phyloP scores from a whole-genome alignment of 257 asterid species.

The Plantago major region DNA sequence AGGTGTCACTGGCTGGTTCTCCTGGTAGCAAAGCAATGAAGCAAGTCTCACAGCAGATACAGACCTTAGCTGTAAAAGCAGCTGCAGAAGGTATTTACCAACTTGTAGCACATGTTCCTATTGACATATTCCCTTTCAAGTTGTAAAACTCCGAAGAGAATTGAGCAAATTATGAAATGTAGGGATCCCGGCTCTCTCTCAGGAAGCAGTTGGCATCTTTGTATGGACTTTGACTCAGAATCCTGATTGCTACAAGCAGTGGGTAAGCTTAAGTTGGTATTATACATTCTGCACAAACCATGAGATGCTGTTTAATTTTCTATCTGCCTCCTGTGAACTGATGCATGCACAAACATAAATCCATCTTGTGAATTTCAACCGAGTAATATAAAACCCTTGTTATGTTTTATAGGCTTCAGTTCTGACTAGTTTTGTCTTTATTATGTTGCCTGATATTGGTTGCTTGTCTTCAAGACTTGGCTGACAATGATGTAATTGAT shows the following conservation, averaged over 20 bases:
- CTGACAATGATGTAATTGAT: conserved; percentile 9
- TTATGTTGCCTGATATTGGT: background rate
- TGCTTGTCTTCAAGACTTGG: background rate
- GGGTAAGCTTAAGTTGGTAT: conserved; percentile 47
- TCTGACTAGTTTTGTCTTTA: background rate
- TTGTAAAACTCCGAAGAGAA: background rate
- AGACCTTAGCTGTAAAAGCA: conserved; percentile 45
- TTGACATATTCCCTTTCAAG: background rate
- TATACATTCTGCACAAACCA: background rate
- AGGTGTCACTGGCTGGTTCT: conserved; percentile 84
- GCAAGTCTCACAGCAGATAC: conserved; percentile 67
- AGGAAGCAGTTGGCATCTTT: conserved; percentile 63
- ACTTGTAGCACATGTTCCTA: background rate
- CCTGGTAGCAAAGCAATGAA: conserved; percentile 86
- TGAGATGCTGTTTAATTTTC: too few relatives aligned
- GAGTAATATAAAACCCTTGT: background rate
- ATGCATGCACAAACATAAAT: background rate
- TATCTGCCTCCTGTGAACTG: background rate
- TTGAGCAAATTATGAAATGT: conserved; percentile 24
- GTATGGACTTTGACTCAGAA: conserved; percentile 77
- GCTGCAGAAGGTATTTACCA: conserved; percentile 58
- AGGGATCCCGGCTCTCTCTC: conserved; percentile 68
- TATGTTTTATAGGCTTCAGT: background rate
- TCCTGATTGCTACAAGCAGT: conserved; percentile 71
- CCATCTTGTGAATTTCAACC: conserved; percentile 1